Conservation (phyloP, 768 basidiomycete genomes). For the Macrolepiota dolichaula region DNA sequence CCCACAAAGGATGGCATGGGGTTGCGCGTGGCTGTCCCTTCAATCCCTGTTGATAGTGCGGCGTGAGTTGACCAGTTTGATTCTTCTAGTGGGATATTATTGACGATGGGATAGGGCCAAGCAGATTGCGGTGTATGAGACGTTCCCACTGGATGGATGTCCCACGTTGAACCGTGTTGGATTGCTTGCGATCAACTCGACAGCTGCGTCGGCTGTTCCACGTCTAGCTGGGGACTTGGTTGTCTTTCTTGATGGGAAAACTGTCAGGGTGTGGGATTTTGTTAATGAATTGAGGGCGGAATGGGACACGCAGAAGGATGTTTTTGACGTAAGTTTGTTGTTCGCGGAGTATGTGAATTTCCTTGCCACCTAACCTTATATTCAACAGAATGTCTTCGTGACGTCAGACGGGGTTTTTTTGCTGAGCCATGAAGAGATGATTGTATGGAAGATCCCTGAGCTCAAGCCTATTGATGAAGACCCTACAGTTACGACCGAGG, state of each 20-base stretch:
- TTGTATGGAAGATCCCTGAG: slow-evolving; percentile 4
- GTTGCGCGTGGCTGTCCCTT: neutral
- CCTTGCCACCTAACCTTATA: neutral
- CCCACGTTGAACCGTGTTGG: slow-evolving; percentile 2
- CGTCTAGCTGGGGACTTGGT: slow-evolving; percentile 5
- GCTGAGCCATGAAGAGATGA: neutral
- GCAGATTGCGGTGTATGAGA: slow-evolving; percentile 2
- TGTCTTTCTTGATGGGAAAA: neutral
- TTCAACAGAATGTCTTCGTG: slow-evolving; percentile 4
- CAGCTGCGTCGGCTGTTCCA: neutral
- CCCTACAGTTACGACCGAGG: neutral
- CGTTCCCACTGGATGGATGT: neutral
- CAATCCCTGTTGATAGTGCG: neutral
- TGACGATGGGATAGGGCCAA: neutral
- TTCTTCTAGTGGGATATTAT: neutral
- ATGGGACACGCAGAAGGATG: slow-evolving; percentile 5
- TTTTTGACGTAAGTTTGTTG: neutral
- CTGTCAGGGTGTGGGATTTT: slow-evolving; percentile 6
- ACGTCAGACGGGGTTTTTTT: neutral
- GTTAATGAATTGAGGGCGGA: neutral
- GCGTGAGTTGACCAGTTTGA: neutral
- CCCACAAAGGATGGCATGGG: slow-evolving; percentile 5
- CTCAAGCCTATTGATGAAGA: slow-evolving; percentile 3
- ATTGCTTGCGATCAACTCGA: neutral
- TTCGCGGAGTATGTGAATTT: neutral